These are phyloP conservation scores for Dictyostelium capitatum DNA, from an alignment of 78 protist species.

Conservation along the genomic window DNA sequence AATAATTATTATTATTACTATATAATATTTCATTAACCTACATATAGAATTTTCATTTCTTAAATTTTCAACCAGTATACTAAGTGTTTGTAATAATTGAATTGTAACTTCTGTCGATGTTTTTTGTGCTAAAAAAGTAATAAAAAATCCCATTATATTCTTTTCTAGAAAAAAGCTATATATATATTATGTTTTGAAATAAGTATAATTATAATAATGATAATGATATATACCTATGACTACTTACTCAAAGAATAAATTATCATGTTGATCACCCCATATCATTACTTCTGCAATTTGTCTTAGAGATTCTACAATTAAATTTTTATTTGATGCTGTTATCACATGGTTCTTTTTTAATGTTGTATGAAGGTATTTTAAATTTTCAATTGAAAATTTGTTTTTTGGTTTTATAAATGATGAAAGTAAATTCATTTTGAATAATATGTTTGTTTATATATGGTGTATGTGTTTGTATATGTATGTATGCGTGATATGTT, in stretches of 20 bases:
- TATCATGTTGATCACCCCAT: conserved; percentile 96
- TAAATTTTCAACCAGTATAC: conserved; percentile 92
- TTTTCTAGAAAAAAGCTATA: conserved; percentile 87
- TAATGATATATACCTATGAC: too few species aligned
- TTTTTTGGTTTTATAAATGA: conserved; percentile 65
- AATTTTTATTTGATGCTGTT: conserved; percentile 51
- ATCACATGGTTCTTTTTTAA: conserved; percentile 51
- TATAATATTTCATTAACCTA: conserved; percentile 30
- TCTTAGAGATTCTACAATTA: conserved; percentile 88
- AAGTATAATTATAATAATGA: not conserved
- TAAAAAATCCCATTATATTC: conserved; percentile 73
- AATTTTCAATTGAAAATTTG: conserved; percentile 76
- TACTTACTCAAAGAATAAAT: conserved; percentile 76
- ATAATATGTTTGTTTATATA: not conserved
- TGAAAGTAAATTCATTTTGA: conserved; percentile 55
- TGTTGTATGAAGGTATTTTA: conserved; percentile 59
- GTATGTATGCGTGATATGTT: not conserved
- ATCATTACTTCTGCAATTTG: conserved; percentile 91
- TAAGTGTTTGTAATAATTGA: conserved; percentile 89
- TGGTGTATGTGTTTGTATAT: not conserved
- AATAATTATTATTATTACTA: not conserved
- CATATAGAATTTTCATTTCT: conserved; percentile 82
- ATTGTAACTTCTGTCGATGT: conserved; percentile 73
- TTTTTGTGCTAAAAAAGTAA: conserved; percentile 72
- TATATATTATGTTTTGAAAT: too few species aligned